Evolutionary conservation across 306 rosid genomes (phyloP).

Genomic region (Boehmeria nivea): DNA sequence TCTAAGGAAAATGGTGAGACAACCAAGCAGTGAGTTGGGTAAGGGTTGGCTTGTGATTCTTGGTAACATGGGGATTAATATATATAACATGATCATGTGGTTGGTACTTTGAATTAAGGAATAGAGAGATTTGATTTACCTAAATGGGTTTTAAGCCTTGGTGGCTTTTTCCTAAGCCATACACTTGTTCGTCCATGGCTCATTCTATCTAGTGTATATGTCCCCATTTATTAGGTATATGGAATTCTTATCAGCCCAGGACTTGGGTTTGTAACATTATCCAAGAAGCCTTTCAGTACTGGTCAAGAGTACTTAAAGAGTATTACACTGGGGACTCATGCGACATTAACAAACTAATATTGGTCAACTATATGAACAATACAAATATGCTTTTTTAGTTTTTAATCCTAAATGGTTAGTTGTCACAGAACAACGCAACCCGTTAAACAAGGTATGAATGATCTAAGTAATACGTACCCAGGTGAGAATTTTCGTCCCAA

Average conservation of each 20-base stretch:
- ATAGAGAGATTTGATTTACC: slow-evolving; percentile 3
- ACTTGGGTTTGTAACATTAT: too few relatives aligned
- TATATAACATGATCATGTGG: slow-evolving; percentile 42
- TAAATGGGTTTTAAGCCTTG: slow-evolving; percentile 25
- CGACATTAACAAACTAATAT: too few relatives aligned
- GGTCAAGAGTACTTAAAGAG: too few relatives aligned
- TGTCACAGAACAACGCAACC: neutral
- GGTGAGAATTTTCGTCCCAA: neutral
- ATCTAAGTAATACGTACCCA: neutral
- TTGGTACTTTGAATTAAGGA: slow-evolving; percentile 7
- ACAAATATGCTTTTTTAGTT: too few relatives aligned
- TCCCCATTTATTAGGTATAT: neutral
- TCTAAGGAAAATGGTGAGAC: slow-evolving; percentile 69
- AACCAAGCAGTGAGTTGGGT: slow-evolving; percentile 63
- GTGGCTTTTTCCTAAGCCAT: slow-evolving; percentile 43
- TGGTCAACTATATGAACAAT: too few relatives aligned
- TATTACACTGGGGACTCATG: too few relatives aligned
- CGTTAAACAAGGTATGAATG: neutral
- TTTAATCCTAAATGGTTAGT: too few relatives aligned
- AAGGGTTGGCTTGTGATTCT: slow-evolving; percentile 57
- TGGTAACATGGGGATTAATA: slow-evolving; percentile 52
- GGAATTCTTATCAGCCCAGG: too few relatives aligned
- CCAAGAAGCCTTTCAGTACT: too few relatives aligned
- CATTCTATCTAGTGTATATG: slow-evolving; percentile 21
- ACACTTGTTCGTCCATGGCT: slow-evolving; percentile 33